Conservation (phyloP, 352 stramenopile genomes). For the Phytopythium mirpurense region DNA sequence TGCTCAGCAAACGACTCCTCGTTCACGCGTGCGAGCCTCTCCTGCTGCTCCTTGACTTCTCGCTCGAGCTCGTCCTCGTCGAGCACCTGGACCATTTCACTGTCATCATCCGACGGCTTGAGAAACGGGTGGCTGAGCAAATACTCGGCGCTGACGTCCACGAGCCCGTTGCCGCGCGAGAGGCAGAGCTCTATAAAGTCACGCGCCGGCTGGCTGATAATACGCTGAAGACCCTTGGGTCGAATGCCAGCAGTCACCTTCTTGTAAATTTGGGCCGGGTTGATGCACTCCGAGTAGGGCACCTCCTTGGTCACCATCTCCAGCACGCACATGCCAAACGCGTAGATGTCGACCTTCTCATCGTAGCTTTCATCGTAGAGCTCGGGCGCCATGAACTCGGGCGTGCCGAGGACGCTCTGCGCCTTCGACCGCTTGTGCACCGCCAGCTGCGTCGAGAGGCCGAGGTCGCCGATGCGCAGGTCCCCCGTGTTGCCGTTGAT, state of each 20-base stretch:
- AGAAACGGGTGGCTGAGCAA: slow-evolving; percentile 71
- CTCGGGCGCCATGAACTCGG: slow-evolving; percentile 99
- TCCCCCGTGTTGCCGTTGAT: slow-evolving; percentile 98
- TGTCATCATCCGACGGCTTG: slow-evolving; percentile 73
- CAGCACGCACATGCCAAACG: slow-evolving; percentile 99
- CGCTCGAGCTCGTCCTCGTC: slow-evolving; percentile 63
- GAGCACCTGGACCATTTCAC: slow-evolving; percentile 70
- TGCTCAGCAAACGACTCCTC: slow-evolving; percentile 60
- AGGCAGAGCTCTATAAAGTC: slow-evolving; percentile 86
- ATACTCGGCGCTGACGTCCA: slow-evolving; percentile 82
- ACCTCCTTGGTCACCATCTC: slow-evolving; percentile 99
- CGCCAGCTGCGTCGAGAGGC: slow-evolving; percentile 82
- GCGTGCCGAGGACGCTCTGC: slow-evolving; percentile 95
- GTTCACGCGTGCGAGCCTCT: slow-evolving; percentile 44
- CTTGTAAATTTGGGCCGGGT: slow-evolving; percentile 89
- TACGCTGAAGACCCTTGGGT: slow-evolving; percentile 60
- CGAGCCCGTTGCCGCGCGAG: slow-evolving; percentile 67
- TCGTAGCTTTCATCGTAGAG: slow-evolving; percentile 98
- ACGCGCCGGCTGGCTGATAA: slow-evolving; percentile 62
- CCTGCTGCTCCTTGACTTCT: slow-evolving; percentile 41
- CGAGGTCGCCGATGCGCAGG: slow-evolving; percentile 97
- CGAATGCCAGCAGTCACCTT: slow-evolving; percentile 86
- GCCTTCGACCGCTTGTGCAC: slow-evolving; percentile 74
- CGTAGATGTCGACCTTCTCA: slow-evolving; percentile 97
- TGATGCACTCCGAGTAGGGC: slow-evolving; percentile 96